Evolutionary conservation across 2,329 filamentous ascomycete genomes (phyloP), one percentile per base, ranked within the genome.

Genomic region (Fusarium annulatum): DNA sequence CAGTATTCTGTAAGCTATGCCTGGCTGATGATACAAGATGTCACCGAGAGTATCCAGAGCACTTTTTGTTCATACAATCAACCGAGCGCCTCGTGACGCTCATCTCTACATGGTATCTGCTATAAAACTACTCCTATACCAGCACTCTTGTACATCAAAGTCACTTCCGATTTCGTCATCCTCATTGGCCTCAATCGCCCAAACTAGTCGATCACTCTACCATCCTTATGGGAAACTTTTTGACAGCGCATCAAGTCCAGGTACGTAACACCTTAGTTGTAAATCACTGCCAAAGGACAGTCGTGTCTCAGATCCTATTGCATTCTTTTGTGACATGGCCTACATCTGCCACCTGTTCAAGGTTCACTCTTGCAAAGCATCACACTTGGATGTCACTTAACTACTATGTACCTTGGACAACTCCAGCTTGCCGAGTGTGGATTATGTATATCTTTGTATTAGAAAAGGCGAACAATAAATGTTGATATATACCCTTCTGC

Each of bases 281-380:
- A 62, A 56, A 68, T 68, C 48, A 30, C 38, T 21, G 63, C 39
- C 49, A 38, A 38, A 43, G 21, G 11, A 43, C 48, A 48, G 65
- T n/a, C 38, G 16, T 70, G 60, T 70, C 67, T 70, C 42, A 70
- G 67, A 70, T 70, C 60, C 52, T 49, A 56, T 70, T 67, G 41
- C 38, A 51, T 26, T 48, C 18, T 42, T 49, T 49, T 38, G 56
- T 51, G 56, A 59, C 23, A 34, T 59, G 42, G 30, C 26, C 42
- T 30, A 23, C 42, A 23, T 51, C 28, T 39, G 33, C 36, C 49
- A 68, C 49, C 43, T 36, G 28, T 49, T 55, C 42, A 51, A 36
- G 30, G 41, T 36, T 36, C 43, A n/a, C 23, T 41, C 49, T 61
- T 67, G 46, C 45, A 66, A 49, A 38, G n/a, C 48, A n/a, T 52